These are phyloP conservation scores for Combretum micranthum DNA, from an alignment of 345 rosid species.

Conservation along the genomic window DNA sequence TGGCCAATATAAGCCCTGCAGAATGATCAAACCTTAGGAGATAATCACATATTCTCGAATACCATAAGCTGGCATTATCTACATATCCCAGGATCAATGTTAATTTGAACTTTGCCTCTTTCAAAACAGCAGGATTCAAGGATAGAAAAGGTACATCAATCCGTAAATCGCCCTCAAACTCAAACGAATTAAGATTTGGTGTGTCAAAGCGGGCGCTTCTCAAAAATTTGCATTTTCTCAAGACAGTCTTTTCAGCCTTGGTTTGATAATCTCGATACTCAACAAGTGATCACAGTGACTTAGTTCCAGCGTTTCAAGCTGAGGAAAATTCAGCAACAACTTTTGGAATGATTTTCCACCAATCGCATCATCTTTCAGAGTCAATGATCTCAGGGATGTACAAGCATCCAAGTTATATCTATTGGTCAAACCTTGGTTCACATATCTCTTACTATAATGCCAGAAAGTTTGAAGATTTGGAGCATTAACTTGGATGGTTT, in stretches of 20 bases:
- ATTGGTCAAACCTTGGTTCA: neutral
- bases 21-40: conserved; percentile 17
- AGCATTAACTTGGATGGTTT: conserved; percentile 13
- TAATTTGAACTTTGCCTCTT: conserved; percentile 26
- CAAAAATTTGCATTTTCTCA: too few species aligned
- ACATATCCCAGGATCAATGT: neutral
- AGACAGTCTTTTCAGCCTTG: conserved; percentile 13
- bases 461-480: conserved; percentile 27
- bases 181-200: conserved; percentile 28
- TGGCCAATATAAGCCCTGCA: conserved; percentile 21
- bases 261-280: conserved; percentile 11
- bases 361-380: conserved; percentile 17
- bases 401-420: conserved; percentile 13
- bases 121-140: conserved; percentile 21
- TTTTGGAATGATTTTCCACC: conserved; percentile 14
- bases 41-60: conserved; percentile 14
- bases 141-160: conserved; percentile 17
- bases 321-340: conserved; percentile 17
- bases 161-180: conserved; percentile 20
- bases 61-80: conserved; percentile 4
- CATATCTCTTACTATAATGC: conserved; percentile 12
- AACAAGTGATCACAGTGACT: conserved; percentile 18
- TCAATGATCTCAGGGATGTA: conserved; percentile 19
- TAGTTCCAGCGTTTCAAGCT: conserved; percentile 23
- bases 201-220: conserved; percentile 18